phyloP scores from a whole-genome alignment of 495 filamentous ascomycete species.

The Xylaria nigripes region DNA sequence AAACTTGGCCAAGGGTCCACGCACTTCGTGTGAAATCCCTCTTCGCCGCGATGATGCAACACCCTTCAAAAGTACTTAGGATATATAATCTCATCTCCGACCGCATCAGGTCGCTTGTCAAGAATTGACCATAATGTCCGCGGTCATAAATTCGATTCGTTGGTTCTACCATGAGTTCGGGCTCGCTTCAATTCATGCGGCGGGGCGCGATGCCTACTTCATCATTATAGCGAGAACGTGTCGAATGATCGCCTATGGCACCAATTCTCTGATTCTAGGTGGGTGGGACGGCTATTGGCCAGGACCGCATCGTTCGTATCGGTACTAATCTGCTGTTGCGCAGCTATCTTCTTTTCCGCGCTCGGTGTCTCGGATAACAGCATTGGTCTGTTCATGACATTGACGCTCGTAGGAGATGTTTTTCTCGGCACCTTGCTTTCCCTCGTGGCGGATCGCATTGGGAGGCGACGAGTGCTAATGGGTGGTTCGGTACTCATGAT shows the following conservation, averaged over 20 bases:
- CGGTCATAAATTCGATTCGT: conserved; percentile 9
- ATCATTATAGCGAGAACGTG: conserved; percentile 68
- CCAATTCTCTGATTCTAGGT: conserved; percentile 65
- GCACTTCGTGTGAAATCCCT: neutral
- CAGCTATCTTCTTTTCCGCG: conserved; percentile 48
- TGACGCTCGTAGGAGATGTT: conserved; percentile 75
- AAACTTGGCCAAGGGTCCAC: too few species aligned
- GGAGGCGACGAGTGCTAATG: conserved; percentile 59
- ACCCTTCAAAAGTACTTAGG: neutral
- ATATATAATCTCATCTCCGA: neutral
- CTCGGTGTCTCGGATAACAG: conserved; percentile 57
- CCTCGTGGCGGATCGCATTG: conserved; percentile 64
- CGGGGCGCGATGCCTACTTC: conserved; percentile 57
- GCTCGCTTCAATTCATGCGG: conserved; percentile 42
- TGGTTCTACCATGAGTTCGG: conserved; percentile 37
- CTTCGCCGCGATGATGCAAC: neutral
- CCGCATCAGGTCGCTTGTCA: neutral
- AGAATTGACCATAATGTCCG: conserved; percentile 5
- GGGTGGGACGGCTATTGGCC: conserved; percentile 29
- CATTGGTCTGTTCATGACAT: conserved; percentile 84
- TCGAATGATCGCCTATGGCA: conserved; percentile 73
- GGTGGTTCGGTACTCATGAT: conserved; percentile 63
- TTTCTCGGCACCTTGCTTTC: conserved; percentile 69
- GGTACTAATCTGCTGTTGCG: neutral
- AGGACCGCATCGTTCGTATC: neutral